These are phyloP conservation scores for Cylindrodendrum hubeiense DNA, from an alignment of 2,329 filamentous ascomycete genomes.

Conservation along the genomic window DNA sequence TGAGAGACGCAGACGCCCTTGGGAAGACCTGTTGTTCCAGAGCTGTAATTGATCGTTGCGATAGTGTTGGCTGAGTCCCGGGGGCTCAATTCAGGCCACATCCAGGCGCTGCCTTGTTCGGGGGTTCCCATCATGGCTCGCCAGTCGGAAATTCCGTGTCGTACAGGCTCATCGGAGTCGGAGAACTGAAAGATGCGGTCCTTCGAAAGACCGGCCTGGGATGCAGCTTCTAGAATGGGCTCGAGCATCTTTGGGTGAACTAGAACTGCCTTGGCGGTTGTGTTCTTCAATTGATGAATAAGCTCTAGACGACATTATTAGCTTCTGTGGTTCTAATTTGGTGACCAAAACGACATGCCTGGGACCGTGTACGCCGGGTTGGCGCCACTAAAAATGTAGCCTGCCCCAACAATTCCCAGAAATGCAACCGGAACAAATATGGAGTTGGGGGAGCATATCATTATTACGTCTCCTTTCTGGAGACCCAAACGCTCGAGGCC, in stretches of 20 bases:
- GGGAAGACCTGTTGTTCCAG: conserved; percentile 64
- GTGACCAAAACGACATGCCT: conserved; percentile 48
- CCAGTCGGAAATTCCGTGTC: conserved; percentile 57
- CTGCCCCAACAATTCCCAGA: conserved; percentile 64
- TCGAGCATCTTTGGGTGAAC: conserved; percentile 61
- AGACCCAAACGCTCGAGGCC: conserved; percentile 62
- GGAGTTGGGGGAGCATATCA: conserved; percentile 67
- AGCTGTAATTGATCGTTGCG: conserved; percentile 64
- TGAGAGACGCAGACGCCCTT: conserved; percentile 65
- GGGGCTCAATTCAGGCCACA: conserved; percentile 54
- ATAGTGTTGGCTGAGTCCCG: conserved; percentile 50
- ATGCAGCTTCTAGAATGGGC: conserved; percentile 57
- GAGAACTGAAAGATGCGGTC: conserved; percentile 62
- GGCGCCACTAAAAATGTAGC: conserved; percentile 65
- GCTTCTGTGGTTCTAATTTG: background rate
- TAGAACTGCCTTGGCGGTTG: conserved; percentile 61
- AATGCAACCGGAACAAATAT: conserved; percentile 68
- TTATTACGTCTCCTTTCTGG: conserved; percentile 62
- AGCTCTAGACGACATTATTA: conserved; percentile 54
- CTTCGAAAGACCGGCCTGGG: conserved; percentile 54
- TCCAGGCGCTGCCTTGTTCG: conserved; percentile 51
- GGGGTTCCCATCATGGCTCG: conserved; percentile 51
- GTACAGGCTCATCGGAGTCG: conserved; percentile 49
- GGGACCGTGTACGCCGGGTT: conserved; percentile 64
- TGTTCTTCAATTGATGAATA: conserved; percentile 64